These are phyloP conservation scores for Corylus heterophylla DNA, from an alignment of 306 rosid species.

Conservation along the genomic window DNA sequence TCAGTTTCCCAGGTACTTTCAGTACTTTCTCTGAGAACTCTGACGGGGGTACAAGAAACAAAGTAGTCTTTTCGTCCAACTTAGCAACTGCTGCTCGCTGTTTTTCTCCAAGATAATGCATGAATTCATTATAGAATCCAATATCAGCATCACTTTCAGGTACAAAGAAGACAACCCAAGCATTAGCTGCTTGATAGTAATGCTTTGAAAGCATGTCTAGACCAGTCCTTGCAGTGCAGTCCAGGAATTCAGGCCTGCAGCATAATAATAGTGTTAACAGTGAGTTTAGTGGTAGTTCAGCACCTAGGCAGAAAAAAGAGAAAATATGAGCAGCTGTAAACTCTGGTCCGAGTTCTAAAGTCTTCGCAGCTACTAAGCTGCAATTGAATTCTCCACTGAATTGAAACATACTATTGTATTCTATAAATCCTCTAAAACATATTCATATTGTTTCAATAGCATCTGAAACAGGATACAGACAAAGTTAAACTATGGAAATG, in stretches of 20 bases:
- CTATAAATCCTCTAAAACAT: background rate
- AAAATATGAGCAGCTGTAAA: background rate
- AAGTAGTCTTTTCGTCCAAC: conserved; percentile 82
- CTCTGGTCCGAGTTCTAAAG: background rate
- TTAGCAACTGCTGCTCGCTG: conserved; percentile 93
- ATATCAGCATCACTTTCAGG: conserved; percentile 92
- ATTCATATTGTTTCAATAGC: background rate
- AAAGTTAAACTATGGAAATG: background rate
- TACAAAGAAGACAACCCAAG: conserved; percentile 97
- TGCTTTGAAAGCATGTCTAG: conserved; percentile 97
- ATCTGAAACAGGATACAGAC: background rate
- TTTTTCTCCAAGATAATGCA: conserved; percentile 93
- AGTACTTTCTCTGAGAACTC: conserved; percentile 88
- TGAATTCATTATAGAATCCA: conserved; percentile 82
- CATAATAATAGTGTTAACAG: conserved; percentile 28
- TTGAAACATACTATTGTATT: conserved; percentile 1
- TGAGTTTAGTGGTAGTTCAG: conserved; percentile 18
- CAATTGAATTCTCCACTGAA: background rate
- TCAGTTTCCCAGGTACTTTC: conserved; percentile 92
- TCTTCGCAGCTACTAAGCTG: background rate
- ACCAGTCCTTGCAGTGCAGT: conserved; percentile 97
- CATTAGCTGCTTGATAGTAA: conserved; percentile 90
- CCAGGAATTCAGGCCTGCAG: conserved; percentile 93
- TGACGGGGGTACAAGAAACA: conserved; percentile 98
- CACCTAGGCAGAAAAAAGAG: conserved; percentile 6